Conservation (phyloP, 495 filamentous ascomycete genomes). For the Penicillium odoratum region DNA sequence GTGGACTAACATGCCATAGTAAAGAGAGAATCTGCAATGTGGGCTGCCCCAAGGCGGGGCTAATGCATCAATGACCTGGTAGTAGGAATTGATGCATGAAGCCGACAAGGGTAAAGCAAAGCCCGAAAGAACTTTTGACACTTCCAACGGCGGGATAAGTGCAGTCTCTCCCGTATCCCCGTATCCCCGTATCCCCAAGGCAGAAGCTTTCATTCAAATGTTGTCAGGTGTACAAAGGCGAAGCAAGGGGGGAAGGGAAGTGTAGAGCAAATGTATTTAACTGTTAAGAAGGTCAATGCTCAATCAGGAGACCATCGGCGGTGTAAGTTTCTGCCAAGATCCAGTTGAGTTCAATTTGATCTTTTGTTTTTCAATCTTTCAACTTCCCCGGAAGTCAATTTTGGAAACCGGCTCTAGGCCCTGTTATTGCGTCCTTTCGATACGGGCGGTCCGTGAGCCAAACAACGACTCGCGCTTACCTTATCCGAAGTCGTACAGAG, state of each 20-base stretch:
- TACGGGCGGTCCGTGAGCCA: background rate
- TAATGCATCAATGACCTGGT: background rate
- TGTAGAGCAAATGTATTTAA: too few species aligned
- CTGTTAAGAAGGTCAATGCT: background rate
- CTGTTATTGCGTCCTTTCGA: background rate
- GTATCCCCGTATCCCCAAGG: too few species aligned
- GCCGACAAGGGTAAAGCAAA: background rate
- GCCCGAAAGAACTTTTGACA: background rate
- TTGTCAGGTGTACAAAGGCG: background rate
- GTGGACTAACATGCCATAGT: background rate
- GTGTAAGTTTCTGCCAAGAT: background rate
- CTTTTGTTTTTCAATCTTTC: background rate
- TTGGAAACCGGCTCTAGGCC: background rate
- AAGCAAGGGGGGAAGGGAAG: background rate
- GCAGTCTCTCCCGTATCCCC: background rate
- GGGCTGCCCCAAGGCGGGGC: background rate
- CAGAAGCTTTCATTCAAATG: background rate
- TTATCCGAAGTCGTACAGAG: background rate
- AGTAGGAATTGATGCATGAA: background rate
- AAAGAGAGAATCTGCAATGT: background rate
- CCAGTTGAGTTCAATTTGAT: background rate
- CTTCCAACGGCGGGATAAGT: background rate
- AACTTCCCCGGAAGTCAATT: background rate
- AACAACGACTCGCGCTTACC: background rate
- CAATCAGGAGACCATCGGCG: background rate